Evolutionary conservation across 768 basidiomycete species (phyloP).

Genomic region (Favolaschia claudopus): DNA sequence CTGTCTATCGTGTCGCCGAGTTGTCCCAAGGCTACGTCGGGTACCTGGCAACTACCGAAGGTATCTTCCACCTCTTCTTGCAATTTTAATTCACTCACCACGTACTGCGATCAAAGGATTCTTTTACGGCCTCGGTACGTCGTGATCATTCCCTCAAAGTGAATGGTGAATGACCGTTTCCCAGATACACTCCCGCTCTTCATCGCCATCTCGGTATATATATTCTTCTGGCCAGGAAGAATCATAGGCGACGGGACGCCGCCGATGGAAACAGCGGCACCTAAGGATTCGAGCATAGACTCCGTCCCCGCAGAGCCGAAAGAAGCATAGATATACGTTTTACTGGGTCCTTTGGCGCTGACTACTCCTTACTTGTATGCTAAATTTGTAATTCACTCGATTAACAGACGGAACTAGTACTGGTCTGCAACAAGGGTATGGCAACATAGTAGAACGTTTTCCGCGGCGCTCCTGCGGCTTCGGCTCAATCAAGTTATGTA

Average conservation of each 20-base stretch:
- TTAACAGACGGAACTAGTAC: too few species aligned
- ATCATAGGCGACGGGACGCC: slow-evolving; percentile 46
- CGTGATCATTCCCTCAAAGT: not conserved
- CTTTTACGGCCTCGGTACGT: slow-evolving; percentile 64
- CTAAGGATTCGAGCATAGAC: slow-evolving; percentile 17
- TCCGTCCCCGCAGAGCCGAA: slow-evolving; percentile 13
- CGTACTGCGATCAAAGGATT: too few species aligned
- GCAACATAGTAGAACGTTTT: too few species aligned
- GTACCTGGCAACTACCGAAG: slow-evolving; percentile 63
- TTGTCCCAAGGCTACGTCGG: slow-evolving; percentile 70
- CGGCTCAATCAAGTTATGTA: too few species aligned
- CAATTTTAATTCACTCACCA: too few species aligned
- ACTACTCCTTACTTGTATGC: slow-evolving; percentile 1
- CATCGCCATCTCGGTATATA: slow-evolving; percentile 63
- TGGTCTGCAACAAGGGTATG: too few species aligned
- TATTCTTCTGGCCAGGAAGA: slow-evolving; percentile 71
- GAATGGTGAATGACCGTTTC: not conserved
- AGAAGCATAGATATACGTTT: too few species aligned
- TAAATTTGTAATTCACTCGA: too few species aligned
- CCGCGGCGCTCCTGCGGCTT: too few species aligned
- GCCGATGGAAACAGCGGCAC: not conserved
- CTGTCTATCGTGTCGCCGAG: slow-evolving; percentile 65
- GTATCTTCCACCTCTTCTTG: too few species aligned
- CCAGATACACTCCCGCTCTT: slow-evolving; percentile 67
- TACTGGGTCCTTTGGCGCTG: too few species aligned